A percentile compares a stretch with the other conserved stretches of the same genome.
These are phyloP conservation scores for Verticillium tricorpus DNA, from an alignment of 2,329 filamentous ascomycete genomes.

Conservation along the genomic window DNA sequence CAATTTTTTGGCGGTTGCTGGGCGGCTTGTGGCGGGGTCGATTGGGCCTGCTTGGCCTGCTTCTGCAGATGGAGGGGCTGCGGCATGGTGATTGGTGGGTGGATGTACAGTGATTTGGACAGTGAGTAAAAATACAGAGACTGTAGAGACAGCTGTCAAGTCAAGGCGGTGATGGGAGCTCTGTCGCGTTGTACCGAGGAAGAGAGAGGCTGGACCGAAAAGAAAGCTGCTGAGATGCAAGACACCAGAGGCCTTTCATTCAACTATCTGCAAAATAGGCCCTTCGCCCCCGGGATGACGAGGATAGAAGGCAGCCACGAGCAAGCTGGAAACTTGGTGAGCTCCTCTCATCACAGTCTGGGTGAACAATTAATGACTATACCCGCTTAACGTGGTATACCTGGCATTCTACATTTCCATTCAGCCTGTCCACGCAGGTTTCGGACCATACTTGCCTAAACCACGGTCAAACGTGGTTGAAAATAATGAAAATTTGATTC, in stretches of 20 bases:
- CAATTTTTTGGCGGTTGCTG: slow-evolving; percentile 13
- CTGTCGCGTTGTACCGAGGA: neutral
- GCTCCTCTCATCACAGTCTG: neutral
- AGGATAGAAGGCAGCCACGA: neutral
- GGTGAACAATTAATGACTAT: neutral
- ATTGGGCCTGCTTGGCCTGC: slow-evolving; percentile 3
- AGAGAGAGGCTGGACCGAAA: neutral
- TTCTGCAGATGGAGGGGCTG: slow-evolving; percentile 25
- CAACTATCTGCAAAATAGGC: neutral
- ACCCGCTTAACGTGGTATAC: neutral
- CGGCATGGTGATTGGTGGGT: slow-evolving; percentile 21
- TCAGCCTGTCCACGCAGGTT: neutral
- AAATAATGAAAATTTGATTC: too few species aligned
- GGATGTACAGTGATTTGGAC: neutral
- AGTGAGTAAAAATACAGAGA: neutral
- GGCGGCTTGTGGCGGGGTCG: slow-evolving; percentile 1
- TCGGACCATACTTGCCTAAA: too few species aligned
- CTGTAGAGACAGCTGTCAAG: neutral
- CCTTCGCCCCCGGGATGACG: neutral
- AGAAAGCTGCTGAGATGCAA: neutral
- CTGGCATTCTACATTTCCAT: neutral
- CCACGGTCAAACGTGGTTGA: too few species aligned
- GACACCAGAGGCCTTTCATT: neutral
- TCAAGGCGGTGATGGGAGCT: neutral
- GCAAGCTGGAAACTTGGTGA: neutral